phyloP scores from a whole-genome alignment of 148 eudicot species.

The Arbutus unedo region DNA sequence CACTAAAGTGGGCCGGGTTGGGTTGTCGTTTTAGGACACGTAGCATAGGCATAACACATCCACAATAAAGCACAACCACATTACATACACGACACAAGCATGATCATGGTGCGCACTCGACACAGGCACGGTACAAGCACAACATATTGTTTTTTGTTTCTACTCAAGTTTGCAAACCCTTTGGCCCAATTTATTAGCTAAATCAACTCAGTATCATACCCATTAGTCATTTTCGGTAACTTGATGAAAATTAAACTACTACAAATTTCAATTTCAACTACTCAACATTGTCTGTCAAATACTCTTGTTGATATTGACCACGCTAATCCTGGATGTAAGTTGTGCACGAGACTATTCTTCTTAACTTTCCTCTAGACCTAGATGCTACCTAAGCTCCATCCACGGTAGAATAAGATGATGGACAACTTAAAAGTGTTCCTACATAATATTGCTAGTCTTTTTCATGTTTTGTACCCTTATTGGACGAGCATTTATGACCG shows the following conservation, averaged over 20 bases:
- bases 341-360: not conserved
- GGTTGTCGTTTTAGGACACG: too few species aligned
- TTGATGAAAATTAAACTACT: not conserved
- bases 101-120: too few species aligned
- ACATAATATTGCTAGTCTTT: too few species aligned
- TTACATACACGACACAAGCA: too few species aligned
- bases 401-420: not conserved
- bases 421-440: not conserved
- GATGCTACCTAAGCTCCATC: not conserved
- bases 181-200: not conserved
- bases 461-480: not conserved
- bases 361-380: not conserved
- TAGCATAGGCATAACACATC: too few species aligned
- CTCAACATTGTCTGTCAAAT: not conserved
- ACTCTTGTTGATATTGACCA: not conserved
- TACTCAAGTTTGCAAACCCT: not conserved
- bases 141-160: not conserved
- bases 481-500: constrained; percentile 8
- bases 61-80: not conserved
- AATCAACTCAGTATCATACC: not conserved
- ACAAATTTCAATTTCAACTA: not conserved
- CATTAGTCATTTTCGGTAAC: not conserved
- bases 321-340: not conserved
- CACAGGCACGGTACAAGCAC: not conserved
- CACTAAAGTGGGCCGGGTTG: too few species aligned